A percentile compares a stretch with the other conserved stretches of the same genome.
phyloP scores from a whole-genome alignment of 257 asterid species.

The Eucommia ulmoides region DNA sequence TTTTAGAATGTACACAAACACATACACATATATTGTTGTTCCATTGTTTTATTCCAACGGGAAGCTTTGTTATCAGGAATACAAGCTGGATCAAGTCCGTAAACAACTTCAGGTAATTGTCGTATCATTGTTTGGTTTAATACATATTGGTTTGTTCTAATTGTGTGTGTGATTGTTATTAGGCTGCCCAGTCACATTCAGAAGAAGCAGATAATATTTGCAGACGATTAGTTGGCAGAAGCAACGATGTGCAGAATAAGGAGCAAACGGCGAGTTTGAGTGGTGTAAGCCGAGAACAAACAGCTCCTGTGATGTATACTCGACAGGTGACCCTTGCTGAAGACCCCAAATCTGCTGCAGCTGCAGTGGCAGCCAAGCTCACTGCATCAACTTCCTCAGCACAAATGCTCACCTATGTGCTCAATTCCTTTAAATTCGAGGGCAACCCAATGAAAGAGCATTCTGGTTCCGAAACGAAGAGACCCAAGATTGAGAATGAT shows the following conservation, averaged over 20 bases:
- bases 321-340: slow-evolving; percentile 36
- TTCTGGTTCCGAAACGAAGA: slow-evolving; percentile 40
- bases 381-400: slow-evolving; percentile 85
- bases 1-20: background rate
- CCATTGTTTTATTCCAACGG: slow-evolving; percentile 9
- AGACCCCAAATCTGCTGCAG: slow-evolving; percentile 67
- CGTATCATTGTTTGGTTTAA: background rate
- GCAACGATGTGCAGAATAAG: slow-evolving; percentile 14
- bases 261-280: slow-evolving; percentile 27
- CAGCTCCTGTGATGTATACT: slow-evolving; percentile 48
- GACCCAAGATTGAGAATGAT: slow-evolving; percentile 49
- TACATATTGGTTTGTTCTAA: background rate
- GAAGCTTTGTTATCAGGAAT: slow-evolving; percentile 32
- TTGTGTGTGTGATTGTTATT: slow-evolving; percentile 3
- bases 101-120: slow-evolving; percentile 57
- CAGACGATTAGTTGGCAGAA: slow-evolving; percentile 23
- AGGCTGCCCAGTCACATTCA: slow-evolving; percentile 66
- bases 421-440: slow-evolving; percentile 76
- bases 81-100: slow-evolving; percentile 72
- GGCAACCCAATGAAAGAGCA: slow-evolving; percentile 39
- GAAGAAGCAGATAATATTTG: slow-evolving; percentile 39
- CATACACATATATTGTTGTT: background rate
- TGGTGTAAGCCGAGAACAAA: slow-evolving; percentile 29
- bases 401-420: slow-evolving; percentile 65
- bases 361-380: slow-evolving; percentile 80